These are phyloP conservation scores for Diutina mesorugosa DNA, from an alignment of 1,139 yeast species.

Conservation along the genomic window DNA sequence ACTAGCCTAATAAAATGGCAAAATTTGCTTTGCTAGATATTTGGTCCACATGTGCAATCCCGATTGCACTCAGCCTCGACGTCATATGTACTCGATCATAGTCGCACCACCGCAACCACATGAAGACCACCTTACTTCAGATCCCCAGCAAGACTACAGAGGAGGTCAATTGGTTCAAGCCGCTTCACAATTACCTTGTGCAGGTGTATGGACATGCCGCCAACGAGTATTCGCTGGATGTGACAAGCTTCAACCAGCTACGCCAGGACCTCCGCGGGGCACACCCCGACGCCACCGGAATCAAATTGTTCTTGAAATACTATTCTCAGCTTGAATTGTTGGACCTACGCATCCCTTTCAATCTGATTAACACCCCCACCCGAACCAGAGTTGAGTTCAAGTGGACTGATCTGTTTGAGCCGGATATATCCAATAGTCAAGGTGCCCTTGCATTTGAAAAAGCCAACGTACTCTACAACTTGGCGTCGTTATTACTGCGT, in stretches of 20 bases:
- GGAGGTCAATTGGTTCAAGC: constrained; percentile 52
- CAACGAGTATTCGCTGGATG: constrained; percentile 41
- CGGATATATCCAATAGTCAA: constrained; percentile 25
- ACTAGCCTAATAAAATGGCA: too few relatives aligned
- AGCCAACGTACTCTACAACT: constrained; percentile 70
- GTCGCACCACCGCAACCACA: constrained; percentile 5
- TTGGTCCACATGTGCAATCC: too few relatives aligned
- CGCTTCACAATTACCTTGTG: constrained; percentile 46
- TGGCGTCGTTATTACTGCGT: constrained; percentile 22
- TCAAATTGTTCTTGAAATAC: constrained; percentile 50
- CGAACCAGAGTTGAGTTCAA: constrained; percentile 41
- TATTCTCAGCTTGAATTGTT: constrained; percentile 75
- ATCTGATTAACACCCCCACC: constrained; percentile 34
- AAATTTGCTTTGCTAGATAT: too few relatives aligned
- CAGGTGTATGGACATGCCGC: constrained; percentile 52
- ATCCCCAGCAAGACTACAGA: constrained; percentile 41
- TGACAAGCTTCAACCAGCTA: constrained; percentile 40
- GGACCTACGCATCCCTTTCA: constrained; percentile 63
- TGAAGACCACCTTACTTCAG: constrained; percentile 24
- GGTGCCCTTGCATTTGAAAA: constrained; percentile 75
- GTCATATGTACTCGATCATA: neutral
- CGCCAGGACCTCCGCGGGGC: constrained; percentile 53
- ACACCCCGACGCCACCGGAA: constrained; percentile 35
- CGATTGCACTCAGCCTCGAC: neutral
- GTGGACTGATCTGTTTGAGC: constrained; percentile 69